These are phyloP conservation scores for Chaetomium strumarium DNA, from an alignment of 2,329 filamentous ascomycete genomes.

Conservation along the genomic window DNA sequence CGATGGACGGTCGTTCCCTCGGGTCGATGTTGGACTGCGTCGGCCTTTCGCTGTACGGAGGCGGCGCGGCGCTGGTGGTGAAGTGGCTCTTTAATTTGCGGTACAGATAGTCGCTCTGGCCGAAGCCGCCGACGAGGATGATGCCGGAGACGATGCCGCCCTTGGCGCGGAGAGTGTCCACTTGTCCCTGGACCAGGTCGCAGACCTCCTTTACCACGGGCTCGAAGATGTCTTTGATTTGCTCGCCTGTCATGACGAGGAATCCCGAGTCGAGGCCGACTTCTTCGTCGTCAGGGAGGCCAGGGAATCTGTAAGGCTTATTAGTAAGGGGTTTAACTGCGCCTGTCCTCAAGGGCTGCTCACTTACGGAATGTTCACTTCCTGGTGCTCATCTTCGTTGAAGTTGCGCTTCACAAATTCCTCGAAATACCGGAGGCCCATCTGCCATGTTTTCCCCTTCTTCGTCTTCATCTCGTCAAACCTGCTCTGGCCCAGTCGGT, in stretches of 20 bases:
- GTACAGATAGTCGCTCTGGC: slow-evolving; percentile 72
- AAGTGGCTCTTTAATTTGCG: slow-evolving; percentile 65
- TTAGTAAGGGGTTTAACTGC: not conserved
- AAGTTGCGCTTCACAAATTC: slow-evolving; percentile 83
- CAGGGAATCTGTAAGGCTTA: slow-evolving; percentile 56
- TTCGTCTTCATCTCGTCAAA: slow-evolving; percentile 73
- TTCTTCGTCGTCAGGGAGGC: slow-evolving; percentile 68
- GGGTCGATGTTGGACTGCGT: slow-evolving; percentile 52
- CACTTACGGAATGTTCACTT: slow-evolving; percentile 67
- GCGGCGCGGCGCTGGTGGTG: slow-evolving; percentile 48
- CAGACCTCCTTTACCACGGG: slow-evolving; percentile 67
- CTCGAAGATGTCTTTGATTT: slow-evolving; percentile 69
- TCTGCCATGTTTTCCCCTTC: slow-evolving; percentile 74
- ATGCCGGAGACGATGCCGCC: slow-evolving; percentile 65
- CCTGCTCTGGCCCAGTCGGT: slow-evolving; percentile 57
- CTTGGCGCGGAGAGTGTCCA: slow-evolving; percentile 55
- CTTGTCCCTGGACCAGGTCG: slow-evolving; percentile 62
- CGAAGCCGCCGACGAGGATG: slow-evolving; percentile 75
- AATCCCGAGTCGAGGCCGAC: slow-evolving; percentile 71
- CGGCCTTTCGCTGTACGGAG: slow-evolving; percentile 62
- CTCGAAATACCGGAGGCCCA: slow-evolving; percentile 73
- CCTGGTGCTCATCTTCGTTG: slow-evolving; percentile 68
- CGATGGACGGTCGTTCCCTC: slow-evolving; percentile 49
- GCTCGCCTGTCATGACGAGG: slow-evolving; percentile 61
- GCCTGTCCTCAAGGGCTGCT: too few relatives aligned